Evolutionary conservation across 1,139 yeast genomes (phyloP).

Genomic region (Sporopachydermia cereana): DNA sequence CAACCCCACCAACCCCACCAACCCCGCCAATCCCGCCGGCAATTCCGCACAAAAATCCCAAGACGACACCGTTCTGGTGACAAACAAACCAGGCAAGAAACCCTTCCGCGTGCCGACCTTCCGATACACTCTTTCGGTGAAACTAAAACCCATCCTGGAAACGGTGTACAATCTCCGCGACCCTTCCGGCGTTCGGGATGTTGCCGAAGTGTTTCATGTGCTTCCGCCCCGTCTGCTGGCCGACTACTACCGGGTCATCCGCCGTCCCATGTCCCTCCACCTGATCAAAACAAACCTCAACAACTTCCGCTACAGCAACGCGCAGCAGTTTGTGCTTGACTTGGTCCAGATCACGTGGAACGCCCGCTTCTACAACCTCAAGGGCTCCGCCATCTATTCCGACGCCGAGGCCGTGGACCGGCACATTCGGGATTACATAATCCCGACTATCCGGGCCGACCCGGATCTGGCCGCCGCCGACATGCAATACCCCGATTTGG

Average conservation of each 20-base stretch:
- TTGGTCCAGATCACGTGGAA: slow-evolving; percentile 82
- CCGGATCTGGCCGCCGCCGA: slow-evolving; percentile 27
- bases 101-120: neutral
- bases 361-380: slow-evolving; percentile 73
- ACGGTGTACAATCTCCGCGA: slow-evolving; percentile 29
- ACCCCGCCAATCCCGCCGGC: too few relatives aligned
- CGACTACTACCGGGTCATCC: slow-evolving; percentile 36
- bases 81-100: slow-evolving; percentile 1
- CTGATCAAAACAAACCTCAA: slow-evolving; percentile 38
- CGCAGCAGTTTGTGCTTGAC: slow-evolving; percentile 64
- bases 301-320: slow-evolving; percentile 39
- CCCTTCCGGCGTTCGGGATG: slow-evolving; percentile 12
- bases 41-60: too few relatives aligned
- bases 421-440: slow-evolving; percentile 39
- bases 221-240: slow-evolving; percentile 32
- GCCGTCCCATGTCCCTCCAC: slow-evolving; percentile 35
- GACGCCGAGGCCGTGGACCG: slow-evolving; percentile 65
- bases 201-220: slow-evolving; percentile 31
- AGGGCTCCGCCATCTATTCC: slow-evolving; percentile 51
- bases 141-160: slow-evolving; percentile 25
- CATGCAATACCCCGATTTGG: slow-evolving; percentile 56
- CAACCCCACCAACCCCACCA: too few relatives aligned
- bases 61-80: neutral
- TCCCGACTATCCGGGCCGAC: slow-evolving; percentile 42
- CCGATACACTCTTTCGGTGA: slow-evolving; percentile 1